phyloP scores from a whole-genome alignment of 2,329 filamentous ascomycete species.

The Penicillium freii region DNA sequence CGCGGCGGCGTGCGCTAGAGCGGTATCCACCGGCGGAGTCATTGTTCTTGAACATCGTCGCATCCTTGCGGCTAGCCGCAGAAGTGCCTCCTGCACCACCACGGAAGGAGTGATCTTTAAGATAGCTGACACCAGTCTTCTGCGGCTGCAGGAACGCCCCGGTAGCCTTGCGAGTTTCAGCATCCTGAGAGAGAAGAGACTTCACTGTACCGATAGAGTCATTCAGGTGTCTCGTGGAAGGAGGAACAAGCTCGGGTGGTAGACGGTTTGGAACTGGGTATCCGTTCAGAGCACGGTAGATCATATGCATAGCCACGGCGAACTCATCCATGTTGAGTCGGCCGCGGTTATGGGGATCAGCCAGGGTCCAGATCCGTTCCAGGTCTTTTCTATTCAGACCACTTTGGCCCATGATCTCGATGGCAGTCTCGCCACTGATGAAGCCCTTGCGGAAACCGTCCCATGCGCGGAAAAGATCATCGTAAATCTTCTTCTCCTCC shows the following conservation, averaged over 20 bases:
- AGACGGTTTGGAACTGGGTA: slow-evolving; percentile 86
- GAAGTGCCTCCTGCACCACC: slow-evolving; percentile 58
- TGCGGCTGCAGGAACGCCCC: slow-evolving; percentile 90
- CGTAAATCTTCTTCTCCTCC: slow-evolving; percentile 96
- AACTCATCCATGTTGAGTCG: slow-evolving; percentile 95
- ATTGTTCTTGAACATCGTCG: slow-evolving; percentile 94
- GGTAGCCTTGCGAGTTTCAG: slow-evolving; percentile 81
- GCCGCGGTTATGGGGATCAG: slow-evolving; percentile 91
- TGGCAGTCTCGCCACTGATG: slow-evolving; percentile 86
- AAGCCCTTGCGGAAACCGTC: slow-evolving; percentile 91
- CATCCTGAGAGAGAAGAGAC: slow-evolving; percentile 82
- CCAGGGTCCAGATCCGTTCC: slow-evolving; percentile 90
- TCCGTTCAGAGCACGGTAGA: slow-evolving; percentile 94
- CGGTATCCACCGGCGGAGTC: slow-evolving; percentile 89
- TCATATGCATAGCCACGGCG: slow-evolving; percentile 97
- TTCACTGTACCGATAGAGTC: slow-evolving; percentile 93
- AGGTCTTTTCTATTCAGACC: slow-evolving; percentile 86
- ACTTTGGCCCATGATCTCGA: slow-evolving; percentile 96
- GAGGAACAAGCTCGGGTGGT: slow-evolving; percentile 88
- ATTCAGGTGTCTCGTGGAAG: slow-evolving; percentile 88
- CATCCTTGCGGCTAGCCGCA: slow-evolving; percentile 75
- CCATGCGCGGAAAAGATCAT: slow-evolving; percentile 93
- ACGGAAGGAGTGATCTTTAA: slow-evolving; percentile 92
- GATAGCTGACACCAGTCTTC: slow-evolving; percentile 95
- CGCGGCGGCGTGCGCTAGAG: slow-evolving; percentile 84